Conservation (phyloP, 2,329 filamentous ascomycete species). For the Nakataea oryzae region DNA sequence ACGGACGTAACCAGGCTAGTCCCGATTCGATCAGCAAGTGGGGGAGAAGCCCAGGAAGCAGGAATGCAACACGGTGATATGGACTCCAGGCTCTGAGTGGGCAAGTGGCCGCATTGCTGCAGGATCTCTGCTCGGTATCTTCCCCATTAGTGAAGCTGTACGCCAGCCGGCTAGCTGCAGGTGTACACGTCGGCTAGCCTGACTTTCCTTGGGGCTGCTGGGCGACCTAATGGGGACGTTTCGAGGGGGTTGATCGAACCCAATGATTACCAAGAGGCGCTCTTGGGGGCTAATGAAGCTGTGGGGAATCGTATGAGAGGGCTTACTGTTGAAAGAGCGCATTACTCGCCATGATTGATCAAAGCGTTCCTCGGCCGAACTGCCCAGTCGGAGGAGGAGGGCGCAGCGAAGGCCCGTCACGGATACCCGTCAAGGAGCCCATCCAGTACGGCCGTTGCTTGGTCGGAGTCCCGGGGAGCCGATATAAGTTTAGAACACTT, state of each 20-base stretch:
- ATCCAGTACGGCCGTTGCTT: neutral
- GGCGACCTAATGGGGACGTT: neutral
- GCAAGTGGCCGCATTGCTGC: conserved; percentile 13
- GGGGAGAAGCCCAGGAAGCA: neutral
- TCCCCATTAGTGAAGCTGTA: neutral
- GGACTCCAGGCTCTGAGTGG: neutral
- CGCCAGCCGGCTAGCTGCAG: neutral
- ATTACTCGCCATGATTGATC: neutral
- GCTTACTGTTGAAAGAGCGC: neutral
- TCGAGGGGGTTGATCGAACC: neutral
- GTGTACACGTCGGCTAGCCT: neutral
- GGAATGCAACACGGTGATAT: neutral
- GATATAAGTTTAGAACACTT: neutral
- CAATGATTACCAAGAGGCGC: neutral
- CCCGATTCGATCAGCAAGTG: neutral
- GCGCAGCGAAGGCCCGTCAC: neutral
- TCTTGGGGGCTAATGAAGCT: neutral
- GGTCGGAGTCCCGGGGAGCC: neutral
- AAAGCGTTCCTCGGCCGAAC: neutral
- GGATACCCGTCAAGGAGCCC: neutral
- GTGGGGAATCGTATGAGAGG: neutral
- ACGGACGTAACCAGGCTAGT: conserved; percentile 4
- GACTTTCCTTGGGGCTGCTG: neutral
- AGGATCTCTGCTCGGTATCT: conserved; percentile 10
- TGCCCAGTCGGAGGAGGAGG: neutral